These are phyloP conservation scores for Picea abies DNA, from an alignment of 83 land plant genomes.

Conservation along the genomic window DNA sequence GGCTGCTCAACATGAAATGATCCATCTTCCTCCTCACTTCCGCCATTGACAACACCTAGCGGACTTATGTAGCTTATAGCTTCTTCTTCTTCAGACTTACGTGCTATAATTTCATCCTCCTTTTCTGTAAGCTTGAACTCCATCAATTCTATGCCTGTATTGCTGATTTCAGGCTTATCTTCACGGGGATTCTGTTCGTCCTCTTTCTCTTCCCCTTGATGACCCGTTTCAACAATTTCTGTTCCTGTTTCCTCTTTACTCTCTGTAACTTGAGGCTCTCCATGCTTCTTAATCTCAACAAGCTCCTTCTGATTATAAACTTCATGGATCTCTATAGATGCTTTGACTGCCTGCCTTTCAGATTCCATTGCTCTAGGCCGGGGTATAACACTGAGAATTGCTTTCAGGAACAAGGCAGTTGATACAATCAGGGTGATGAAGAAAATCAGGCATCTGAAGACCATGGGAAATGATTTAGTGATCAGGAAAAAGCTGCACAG, in stretches of 20 bases:
- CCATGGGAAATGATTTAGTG: neutral
- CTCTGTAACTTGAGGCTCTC: neutral
- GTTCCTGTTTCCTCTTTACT: neutral
- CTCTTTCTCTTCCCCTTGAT: neutral
- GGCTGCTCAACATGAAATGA: neutral
- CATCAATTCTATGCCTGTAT: neutral
- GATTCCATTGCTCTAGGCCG: neutral
- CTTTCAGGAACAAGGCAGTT: constrained; percentile 6
- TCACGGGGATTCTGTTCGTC: neutral
- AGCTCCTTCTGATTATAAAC: neutral
- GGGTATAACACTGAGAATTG: neutral
- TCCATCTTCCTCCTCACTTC: neutral
- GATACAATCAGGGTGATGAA: neutral
- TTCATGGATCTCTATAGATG: neutral
- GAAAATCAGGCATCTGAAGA: neutral
- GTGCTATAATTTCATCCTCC: neutral
- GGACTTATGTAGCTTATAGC: neutral
- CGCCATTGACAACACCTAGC: neutral
- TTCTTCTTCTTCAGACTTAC: neutral
- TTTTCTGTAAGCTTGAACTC: neutral
- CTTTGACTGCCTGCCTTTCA: neutral
- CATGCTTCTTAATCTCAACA: neutral
- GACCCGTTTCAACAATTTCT: neutral
- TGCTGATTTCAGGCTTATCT: neutral
- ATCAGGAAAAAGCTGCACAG: neutral